Conservation (phyloP, 768 basidiomycete species). For the Pleurotus sapidus region DNA sequence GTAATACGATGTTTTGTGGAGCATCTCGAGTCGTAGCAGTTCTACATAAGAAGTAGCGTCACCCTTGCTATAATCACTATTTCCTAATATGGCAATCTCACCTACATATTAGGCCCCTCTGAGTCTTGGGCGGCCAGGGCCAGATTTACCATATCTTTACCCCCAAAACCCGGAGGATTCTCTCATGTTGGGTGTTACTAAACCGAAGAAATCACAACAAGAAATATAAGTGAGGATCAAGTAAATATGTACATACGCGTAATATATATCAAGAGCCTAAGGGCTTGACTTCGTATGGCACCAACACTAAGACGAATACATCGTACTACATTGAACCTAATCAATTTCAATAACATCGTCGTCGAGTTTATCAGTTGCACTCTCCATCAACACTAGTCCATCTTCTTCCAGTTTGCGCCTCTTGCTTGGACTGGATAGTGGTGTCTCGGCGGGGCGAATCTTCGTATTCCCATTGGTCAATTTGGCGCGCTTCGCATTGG, state of each 20-base stretch:
- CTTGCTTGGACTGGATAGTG: slow-evolving; percentile 56
- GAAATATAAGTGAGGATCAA: background rate
- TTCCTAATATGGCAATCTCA: too few relatives aligned
- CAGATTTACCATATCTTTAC: too few relatives aligned
- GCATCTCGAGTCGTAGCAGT: too few relatives aligned
- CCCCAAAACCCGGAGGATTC: too few relatives aligned
- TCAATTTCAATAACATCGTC: slow-evolving; percentile 62
- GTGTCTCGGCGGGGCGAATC: slow-evolving; percentile 15
- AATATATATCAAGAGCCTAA: background rate
- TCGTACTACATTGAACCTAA: slow-evolving; percentile 13
- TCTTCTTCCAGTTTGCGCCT: slow-evolving; percentile 68
- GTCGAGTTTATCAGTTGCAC: slow-evolving; percentile 46
- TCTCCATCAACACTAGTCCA: slow-evolving; percentile 67
- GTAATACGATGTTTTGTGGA: too few relatives aligned
- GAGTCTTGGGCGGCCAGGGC: too few relatives aligned
- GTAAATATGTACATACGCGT: background rate
- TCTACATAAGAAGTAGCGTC: too few relatives aligned
- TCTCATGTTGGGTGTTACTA: too few relatives aligned
- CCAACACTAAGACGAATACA: background rate
- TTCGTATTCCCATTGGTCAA: slow-evolving; percentile 22
- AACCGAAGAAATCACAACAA: background rate
- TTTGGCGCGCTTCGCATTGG: slow-evolving; percentile 52
- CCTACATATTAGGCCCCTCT: too few relatives aligned
- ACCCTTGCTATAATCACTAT: too few relatives aligned
- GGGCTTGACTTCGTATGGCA: background rate